phyloP scores from a whole-genome alignment of 2,329 filamentous ascomycete species.

The Exophiala calicioides region DNA sequence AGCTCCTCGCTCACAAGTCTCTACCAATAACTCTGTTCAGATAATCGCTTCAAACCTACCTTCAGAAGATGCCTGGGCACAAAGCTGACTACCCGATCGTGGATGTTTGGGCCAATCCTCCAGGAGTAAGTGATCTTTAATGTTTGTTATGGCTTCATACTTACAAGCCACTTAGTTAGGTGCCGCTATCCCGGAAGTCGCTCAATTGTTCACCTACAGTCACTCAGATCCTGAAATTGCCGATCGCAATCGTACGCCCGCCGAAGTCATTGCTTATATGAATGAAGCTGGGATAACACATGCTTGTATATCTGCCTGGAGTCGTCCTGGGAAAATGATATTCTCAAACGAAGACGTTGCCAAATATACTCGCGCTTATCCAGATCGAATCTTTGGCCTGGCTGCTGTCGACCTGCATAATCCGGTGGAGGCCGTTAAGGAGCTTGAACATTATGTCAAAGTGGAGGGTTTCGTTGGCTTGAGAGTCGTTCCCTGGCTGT shows the following conservation, averaged over 20 bases:
- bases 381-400: constrained; percentile 32
- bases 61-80: too few species aligned
- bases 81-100: too few species aligned
- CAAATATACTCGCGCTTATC: constrained; percentile 31
- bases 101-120: background rate
- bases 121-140: background rate
- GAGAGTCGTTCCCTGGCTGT: constrained; percentile 34
- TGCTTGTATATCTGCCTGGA: constrained; percentile 29
- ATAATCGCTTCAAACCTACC: too few species aligned
- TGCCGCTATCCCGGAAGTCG: background rate
- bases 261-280: background rate
- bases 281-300: constrained; percentile 19
- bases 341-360: constrained; percentile 32
- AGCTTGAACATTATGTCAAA: constrained; percentile 33
- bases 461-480: constrained; percentile 32
- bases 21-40: too few species aligned
- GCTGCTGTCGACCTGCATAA: constrained; percentile 32
- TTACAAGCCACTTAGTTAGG: background rate
- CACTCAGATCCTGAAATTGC: background rate
- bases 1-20: too few species aligned
- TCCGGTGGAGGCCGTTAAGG: constrained; percentile 31
- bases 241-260: background rate
- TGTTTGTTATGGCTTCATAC: background rate
- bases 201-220: background rate
- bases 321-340: constrained; percentile 26